Conservation (phyloP, 2,329 filamentous ascomycete genomes). For the Cladosporium sp. region DNA sequence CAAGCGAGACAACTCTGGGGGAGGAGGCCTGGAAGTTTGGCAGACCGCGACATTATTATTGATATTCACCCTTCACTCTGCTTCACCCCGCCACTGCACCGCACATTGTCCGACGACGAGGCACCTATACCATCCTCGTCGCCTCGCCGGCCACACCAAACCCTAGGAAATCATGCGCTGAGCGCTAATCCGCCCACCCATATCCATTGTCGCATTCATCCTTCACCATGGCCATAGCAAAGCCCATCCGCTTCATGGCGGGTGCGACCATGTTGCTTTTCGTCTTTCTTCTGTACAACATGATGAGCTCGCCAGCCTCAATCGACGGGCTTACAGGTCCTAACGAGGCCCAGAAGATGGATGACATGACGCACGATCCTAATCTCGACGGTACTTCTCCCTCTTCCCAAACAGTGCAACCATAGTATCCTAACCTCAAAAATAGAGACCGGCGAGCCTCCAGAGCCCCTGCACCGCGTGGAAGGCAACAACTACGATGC, state of each 20-base stretch:
- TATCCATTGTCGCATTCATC: background rate
- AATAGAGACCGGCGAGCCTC: slow-evolving; percentile 76
- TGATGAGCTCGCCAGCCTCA: slow-evolving; percentile 49
- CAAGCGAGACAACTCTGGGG: background rate
- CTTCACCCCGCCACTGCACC: background rate
- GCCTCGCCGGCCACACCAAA: background rate
- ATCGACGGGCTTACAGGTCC: slow-evolving; percentile 19
- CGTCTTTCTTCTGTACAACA: slow-evolving; percentile 73
- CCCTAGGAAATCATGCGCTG: slow-evolving; percentile 9
- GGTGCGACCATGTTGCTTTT: slow-evolving; percentile 68
- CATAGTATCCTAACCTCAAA: background rate
- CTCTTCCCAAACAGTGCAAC: background rate
- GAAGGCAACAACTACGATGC: slow-evolving; percentile 70
- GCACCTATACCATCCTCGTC: background rate
- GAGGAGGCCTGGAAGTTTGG: background rate
- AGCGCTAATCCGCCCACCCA: slow-evolving; percentile 24
- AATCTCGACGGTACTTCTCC: slow-evolving; percentile 72
- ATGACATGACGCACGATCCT: slow-evolving; percentile 72
- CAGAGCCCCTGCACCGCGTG: slow-evolving; percentile 68
- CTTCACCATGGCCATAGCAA: slow-evolving; percentile 72
- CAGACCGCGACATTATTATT: background rate
- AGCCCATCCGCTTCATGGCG: slow-evolving; percentile 76
- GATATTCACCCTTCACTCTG: background rate
- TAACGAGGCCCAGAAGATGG: slow-evolving; percentile 37
- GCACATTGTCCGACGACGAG: background rate